These are phyloP conservation scores for Phylloporus rhodoxanthus DNA, from an alignment of 768 basidiomycete genomes.

Conservation along the genomic window DNA sequence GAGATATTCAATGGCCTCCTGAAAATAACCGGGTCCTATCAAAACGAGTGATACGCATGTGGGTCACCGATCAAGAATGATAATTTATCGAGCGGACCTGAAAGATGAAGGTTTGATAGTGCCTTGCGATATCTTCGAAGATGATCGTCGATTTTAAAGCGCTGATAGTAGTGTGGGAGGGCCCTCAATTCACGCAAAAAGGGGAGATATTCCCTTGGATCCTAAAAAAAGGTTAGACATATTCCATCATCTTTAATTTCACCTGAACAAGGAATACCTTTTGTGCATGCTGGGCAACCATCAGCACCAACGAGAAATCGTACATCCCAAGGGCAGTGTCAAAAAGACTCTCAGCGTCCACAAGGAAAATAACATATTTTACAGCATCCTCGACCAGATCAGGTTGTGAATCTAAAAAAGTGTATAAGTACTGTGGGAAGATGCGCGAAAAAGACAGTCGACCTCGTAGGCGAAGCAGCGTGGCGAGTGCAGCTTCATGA, in stretches of 20 bases:
- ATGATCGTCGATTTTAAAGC: constrained; percentile 90
- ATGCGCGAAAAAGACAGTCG: constrained; percentile 5
- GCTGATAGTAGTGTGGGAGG: constrained; percentile 69
- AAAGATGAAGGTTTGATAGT: constrained; percentile 62
- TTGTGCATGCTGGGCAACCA: constrained; percentile 96
- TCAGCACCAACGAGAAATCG: constrained; percentile 90
- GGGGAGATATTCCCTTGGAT: constrained; percentile 95
- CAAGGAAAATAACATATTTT: constrained; percentile 97
- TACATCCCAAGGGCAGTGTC: constrained; percentile 98
- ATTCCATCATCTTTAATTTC: not conserved
- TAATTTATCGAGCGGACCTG: constrained; percentile 43
- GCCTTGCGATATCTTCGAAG: constrained; percentile 73
- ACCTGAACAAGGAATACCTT: constrained; percentile 52
- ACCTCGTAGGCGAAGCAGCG: constrained; percentile 80
- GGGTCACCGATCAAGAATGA: not conserved
- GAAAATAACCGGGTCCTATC: constrained; percentile 63
- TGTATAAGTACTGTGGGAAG: not conserved
- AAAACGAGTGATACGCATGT: not conserved
- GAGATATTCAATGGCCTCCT: constrained; percentile 74
- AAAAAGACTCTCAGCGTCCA: constrained; percentile 86
- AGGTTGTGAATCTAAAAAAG: constrained; percentile 40
- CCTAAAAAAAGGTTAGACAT: constrained; percentile 44
- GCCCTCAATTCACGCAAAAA: constrained; percentile 88
- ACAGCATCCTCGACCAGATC: constrained; percentile 91
- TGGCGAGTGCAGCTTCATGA: constrained; percentile 74